These are phyloP conservation scores for Magnaporthiopsis poae DNA, from an alignment of 2,329 filamentous ascomycete genomes.

Conservation along the genomic window DNA sequence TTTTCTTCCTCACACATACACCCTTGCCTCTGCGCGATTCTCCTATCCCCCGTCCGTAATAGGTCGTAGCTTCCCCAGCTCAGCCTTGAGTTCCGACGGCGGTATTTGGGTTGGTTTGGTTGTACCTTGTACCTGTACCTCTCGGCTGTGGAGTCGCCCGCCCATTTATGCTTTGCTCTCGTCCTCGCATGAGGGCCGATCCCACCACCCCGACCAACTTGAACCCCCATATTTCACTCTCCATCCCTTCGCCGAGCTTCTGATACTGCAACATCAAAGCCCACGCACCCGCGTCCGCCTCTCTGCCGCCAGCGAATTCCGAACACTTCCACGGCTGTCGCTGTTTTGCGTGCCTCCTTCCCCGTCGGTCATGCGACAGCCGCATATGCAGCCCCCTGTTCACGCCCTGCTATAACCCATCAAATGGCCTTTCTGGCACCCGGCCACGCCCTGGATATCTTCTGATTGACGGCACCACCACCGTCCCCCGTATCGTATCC, in stretches of 20 bases:
- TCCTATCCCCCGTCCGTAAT: background rate
- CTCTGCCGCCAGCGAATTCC: background rate
- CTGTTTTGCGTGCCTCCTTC: background rate
- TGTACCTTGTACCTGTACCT: background rate
- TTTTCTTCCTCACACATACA: background rate
- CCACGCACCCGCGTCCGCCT: background rate
- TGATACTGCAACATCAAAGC: background rate
- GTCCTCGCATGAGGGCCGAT: background rate
- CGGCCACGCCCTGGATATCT: background rate
- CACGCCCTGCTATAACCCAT: background rate
- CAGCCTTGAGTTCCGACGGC: background rate
- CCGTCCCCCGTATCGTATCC: no score
- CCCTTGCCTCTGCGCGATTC: no score
- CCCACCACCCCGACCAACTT: background rate
- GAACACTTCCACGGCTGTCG: background rate
- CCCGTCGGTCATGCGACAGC: background rate
- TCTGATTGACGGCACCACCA: background rate
- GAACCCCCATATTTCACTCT: background rate
- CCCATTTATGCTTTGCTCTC: background rate
- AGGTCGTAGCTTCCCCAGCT: background rate
- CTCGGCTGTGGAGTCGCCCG: background rate
- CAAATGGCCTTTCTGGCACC: background rate
- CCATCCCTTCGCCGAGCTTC: background rate
- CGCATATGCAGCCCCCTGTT: background rate
- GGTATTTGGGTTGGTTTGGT: background rate